Percentiles rank a stretch among this genome's conserved stretches.
Evolutionary conservation across 75 land plant genomes (phyloP).

Genomic region (Cupressus sempervirens): DNA sequence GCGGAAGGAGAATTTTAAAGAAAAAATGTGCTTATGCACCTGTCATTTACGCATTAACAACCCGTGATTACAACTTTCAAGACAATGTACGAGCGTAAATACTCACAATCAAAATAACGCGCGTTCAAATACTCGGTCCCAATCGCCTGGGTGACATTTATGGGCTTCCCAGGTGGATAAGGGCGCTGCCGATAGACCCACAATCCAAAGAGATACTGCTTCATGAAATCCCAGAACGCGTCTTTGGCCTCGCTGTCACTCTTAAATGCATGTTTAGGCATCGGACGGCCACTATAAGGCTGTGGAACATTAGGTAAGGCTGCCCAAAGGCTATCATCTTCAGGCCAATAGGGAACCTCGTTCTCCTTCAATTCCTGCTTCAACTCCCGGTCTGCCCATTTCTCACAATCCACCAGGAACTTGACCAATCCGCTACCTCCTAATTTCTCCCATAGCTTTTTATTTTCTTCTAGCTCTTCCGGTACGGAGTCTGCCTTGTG

Average conservation of each 20-base stretch:
- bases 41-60: too few species aligned
- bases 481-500: slow-evolving; percentile 37
- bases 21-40: too few species aligned
- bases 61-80: background rate
- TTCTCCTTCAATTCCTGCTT: slow-evolving; percentile 52
- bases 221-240: slow-evolving; percentile 88
- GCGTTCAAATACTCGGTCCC: slow-evolving; percentile 76
- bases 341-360: slow-evolving; percentile 43
- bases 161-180: slow-evolving; percentile 74
- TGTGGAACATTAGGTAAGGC: slow-evolving; percentile 65
- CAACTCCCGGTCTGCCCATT: slow-evolving; percentile 30
- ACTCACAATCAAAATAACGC: slow-evolving; percentile 91
- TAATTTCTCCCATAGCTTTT: slow-evolving; percentile 36
- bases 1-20: too few species aligned
- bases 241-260: slow-evolving; percentile 44
- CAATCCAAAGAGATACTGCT: slow-evolving; percentile 80
- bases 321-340: slow-evolving; percentile 75
- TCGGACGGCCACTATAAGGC: slow-evolving; percentile 55
- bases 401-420: slow-evolving; percentile 45
- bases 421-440: slow-evolving; percentile 33
- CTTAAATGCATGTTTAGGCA: slow-evolving; percentile 66
- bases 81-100: background rate
- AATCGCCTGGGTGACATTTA: slow-evolving; percentile 78
- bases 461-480: slow-evolving; percentile 56
- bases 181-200: slow-evolving; percentile 89